Evolutionary conservation across 1,139 yeast genomes (phyloP), one percentile per base, ranked within the genome.

Genomic region (Fermentozyma sake): DNA sequence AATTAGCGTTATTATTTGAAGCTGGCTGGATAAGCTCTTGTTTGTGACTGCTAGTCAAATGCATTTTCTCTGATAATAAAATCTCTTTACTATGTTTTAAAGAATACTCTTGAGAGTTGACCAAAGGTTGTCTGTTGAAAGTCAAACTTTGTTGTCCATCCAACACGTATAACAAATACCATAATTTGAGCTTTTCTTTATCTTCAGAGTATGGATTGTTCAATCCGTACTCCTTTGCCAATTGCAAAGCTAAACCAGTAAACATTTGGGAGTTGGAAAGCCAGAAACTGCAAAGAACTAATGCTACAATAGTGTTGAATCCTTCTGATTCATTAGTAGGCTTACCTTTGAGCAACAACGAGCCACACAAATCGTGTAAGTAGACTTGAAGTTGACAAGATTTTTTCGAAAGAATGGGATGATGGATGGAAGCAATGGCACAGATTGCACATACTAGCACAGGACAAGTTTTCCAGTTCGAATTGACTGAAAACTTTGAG

Each of bases 121-220:
- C 67, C 26, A 78, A 49, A 0, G 81, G 76, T 31, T 72, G 71
- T 39, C 80, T 62, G 40, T 75, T 73, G 40, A 69, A 74, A 0
- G 80, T 70, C 42, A 79, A 52, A 40, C 82, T 72, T 42, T 79
- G 85, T 41, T 78, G 84, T 0, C 85, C 84, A 51, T 79, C 87
- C 20, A 79, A 55, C 9, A 77, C 72, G 47, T 75, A 79, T n/a
- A 79, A 52, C 32, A 79, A 56, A 45, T 78, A 79, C 86, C 86
- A 79, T 20, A 79, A 52, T 40, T 76, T 76, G 26, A 78, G 50
- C 30, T 72, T 56, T 29, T 75, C 76, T 35, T 61, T 61, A 55
- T 40, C 37, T 20, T 39, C 32, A 6, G 38, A 34, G 26, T 34
- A 28, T 1, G 72, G 67, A 16, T 55, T 52, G 32, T 75, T 66